Evolutionary conservation across 352 stramenopile species (phyloP).

Genomic region (Pythium rhizo-oryzae): DNA sequence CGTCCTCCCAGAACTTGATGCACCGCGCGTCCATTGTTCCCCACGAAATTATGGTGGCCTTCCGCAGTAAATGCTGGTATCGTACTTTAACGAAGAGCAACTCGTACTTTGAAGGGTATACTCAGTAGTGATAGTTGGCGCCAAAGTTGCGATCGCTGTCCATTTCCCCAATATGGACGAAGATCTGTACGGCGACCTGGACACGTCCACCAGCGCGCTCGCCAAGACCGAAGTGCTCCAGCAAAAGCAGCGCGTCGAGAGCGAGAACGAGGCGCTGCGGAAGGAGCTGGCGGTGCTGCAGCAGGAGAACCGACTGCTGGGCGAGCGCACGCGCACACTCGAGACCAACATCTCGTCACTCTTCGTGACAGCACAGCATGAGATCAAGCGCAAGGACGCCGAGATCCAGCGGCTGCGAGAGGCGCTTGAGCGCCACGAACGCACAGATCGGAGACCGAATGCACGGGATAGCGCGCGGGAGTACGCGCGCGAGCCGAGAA

Average conservation of each 20-base stretch:
- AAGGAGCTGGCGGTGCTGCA: conserved; percentile 67
- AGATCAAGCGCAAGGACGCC: conserved; percentile 78
- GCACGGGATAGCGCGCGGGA: background rate
- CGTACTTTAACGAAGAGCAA: conserved; percentile 5
- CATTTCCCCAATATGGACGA: conserved; percentile 30
- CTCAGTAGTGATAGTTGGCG: conserved; percentile 7
- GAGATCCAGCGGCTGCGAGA: conserved; percentile 73
- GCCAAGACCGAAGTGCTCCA: conserved; percentile 65
- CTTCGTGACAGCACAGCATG: conserved; percentile 73
- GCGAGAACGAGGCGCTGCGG: conserved; percentile 53
- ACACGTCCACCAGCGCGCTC: conserved; percentile 74
- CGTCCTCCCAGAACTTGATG: conserved; percentile 81
- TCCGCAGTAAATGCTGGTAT: background rate
- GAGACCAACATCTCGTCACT: conserved; percentile 78
- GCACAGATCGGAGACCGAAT: background rate
- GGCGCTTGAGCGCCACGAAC: conserved; percentile 35
- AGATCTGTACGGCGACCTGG: conserved; percentile 81
- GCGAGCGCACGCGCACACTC: conserved; percentile 56
- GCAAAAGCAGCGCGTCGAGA: conserved; percentile 54
- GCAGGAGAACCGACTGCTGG: conserved; percentile 59
- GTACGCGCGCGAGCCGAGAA: background rate
- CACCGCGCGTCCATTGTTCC: conserved; percentile 61
- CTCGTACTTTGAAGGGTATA: conserved; percentile 2
- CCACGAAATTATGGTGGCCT: background rate
- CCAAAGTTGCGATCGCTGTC: background rate